Percentiles rank a stretch among this genome's conserved stretches.
Conservation (phyloP, 441 rosid species). For the Jatropha multifida region DNA sequence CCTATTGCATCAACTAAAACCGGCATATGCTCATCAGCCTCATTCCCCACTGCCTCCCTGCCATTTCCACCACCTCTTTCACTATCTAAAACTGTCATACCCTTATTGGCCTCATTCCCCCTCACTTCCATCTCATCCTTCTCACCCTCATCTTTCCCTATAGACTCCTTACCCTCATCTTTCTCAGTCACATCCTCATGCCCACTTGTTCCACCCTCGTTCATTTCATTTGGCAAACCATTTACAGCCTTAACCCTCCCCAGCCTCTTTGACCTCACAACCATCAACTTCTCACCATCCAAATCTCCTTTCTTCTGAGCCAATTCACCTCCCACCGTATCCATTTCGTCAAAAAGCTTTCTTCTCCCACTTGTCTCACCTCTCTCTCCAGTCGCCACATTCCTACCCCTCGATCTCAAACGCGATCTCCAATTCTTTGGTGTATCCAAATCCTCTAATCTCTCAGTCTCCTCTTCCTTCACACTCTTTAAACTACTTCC, state of each 20-base stretch:
- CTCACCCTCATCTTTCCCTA: constrained; percentile 32
- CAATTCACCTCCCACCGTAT: constrained; percentile 15
- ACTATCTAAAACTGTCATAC: constrained; percentile 17
- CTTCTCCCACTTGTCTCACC: constrained; percentile 38
- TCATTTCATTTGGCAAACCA: constrained; percentile 33
- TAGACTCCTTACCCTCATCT: constrained; percentile 28
- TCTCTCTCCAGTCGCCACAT: constrained; percentile 26
- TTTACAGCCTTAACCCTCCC: constrained; percentile 39
- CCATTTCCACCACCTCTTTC: constrained; percentile 21
- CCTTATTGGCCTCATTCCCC: constrained; percentile 19
- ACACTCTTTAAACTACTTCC: constrained; percentile 25
- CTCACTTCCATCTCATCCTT: constrained; percentile 28
- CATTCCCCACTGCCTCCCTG: constrained; percentile 14
- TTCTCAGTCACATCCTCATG: constrained; percentile 34
- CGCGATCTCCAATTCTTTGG: constrained; percentile 66
- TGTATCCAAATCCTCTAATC: constrained; percentile 31
- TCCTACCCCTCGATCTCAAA: constrained; percentile 62
- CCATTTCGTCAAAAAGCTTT: constrained; percentile 48
- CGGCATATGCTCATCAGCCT: constrained; percentile 19
- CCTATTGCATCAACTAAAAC: constrained; percentile 14
- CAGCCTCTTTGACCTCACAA: constrained; percentile 29
- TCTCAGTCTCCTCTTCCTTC: constrained; percentile 32
- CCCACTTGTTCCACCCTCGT: constrained; percentile 27
- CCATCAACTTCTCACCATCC: constrained; percentile 23
- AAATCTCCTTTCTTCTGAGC: constrained; percentile 16